A percentile compares a stretch with the other conserved stretches of the same genome.
Conservation (phyloP, 2,329 filamentous ascomycete genomes). For the Aspergillus ochraceoroseus region DNA sequence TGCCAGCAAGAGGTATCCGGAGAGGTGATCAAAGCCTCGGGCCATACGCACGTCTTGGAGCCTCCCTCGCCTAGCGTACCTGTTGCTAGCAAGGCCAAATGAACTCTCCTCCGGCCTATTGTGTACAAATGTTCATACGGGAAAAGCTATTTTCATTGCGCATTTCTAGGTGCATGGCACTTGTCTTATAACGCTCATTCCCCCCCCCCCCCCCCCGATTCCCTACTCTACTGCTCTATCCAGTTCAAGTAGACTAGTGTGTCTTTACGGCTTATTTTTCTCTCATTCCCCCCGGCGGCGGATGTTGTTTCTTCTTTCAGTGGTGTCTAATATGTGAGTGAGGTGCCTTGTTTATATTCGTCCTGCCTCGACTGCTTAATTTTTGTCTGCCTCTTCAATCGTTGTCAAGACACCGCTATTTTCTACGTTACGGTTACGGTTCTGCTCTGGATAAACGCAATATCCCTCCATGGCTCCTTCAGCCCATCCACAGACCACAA, state of each 20-base stretch:
- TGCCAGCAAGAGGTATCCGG: conserved; percentile 75
- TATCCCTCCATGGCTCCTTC: no score
- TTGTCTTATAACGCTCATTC: conserved; percentile 12
- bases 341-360: conserved; percentile 8
- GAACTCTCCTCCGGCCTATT: conserved; percentile 15
- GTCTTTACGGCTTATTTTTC: conserved; percentile 10
- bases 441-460: no score
- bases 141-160: conserved; percentile 8
- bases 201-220: conserved; percentile 8
- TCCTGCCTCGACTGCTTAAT: conserved; percentile 13
- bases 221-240: conserved; percentile 6
- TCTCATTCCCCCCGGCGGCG: conserved; percentile 9
- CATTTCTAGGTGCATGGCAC: conserved; percentile 9
- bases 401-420: no score
- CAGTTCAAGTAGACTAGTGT: conserved; percentile 5
- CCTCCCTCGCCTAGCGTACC: conserved; percentile 47
- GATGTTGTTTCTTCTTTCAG: conserved; percentile 5
- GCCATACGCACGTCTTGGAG: conserved; percentile 81
- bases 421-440: no score
- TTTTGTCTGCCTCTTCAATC: conserved; percentile 5
- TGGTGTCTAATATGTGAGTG: conserved; percentile 11
- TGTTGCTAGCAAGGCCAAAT: conserved; percentile 37
- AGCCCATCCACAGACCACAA: no score
- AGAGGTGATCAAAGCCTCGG: conserved; percentile 63
- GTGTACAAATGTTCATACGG: conserved; percentile 12